Evolutionary conservation across 345 rosid genomes (phyloP).

Genomic region (Fremontodendron californicum): DNA sequence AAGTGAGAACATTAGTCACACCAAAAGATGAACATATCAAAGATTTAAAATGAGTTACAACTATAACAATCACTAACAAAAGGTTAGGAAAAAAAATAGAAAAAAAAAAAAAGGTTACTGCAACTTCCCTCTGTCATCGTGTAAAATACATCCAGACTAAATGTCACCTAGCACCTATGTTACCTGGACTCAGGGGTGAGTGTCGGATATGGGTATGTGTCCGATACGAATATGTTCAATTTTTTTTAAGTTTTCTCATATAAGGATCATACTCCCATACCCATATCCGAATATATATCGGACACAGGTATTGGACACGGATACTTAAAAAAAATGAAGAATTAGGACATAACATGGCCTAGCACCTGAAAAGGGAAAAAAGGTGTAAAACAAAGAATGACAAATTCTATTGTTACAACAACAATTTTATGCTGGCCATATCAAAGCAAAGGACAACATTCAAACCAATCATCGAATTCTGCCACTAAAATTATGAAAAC

Average conservation of each 20-base stretch:
- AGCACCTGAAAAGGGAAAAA: background rate
- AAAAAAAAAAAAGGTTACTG: background rate
- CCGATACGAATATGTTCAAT: too few species aligned
- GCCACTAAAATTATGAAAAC: background rate
- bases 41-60: background rate
- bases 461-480: conserved; percentile 2
- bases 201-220: too few species aligned
- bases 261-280: too few species aligned
- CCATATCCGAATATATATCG: too few species aligned
- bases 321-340: too few species aligned
- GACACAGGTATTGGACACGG: too few species aligned
- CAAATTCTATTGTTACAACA: conserved; percentile 34
- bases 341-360: too few species aligned
- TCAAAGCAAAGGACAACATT: conserved; percentile 6
- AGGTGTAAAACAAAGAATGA: conserved; percentile 15
- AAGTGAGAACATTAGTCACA: background rate
- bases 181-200: too few species aligned
- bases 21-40: background rate
- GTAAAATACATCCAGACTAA: background rate
- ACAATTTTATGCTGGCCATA: conserved; percentile 21
- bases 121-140: background rate
- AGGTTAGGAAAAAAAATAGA: too few species aligned
- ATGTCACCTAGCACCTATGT: conserved; percentile 2
- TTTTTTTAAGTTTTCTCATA: too few species aligned
- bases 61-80: background rate